A percentile compares a stretch with the other conserved stretches of the same genome.
These are phyloP conservation scores for Leccinum imitatum DNA, from an alignment of 768 basidiomycete genomes.

Conservation along the genomic window DNA sequence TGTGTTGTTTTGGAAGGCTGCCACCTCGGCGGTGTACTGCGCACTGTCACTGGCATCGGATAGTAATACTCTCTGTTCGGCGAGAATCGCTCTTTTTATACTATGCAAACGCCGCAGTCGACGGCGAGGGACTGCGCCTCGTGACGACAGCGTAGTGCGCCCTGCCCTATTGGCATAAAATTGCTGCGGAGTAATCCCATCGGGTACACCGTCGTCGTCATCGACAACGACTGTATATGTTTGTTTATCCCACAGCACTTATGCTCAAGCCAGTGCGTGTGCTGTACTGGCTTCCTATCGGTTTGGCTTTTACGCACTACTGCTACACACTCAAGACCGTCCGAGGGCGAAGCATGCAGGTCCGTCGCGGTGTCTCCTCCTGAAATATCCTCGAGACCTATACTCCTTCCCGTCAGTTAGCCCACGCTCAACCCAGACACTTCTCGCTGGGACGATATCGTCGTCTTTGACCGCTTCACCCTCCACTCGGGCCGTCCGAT, in stretches of 20 bases:
- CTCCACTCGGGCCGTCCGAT: slow-evolving; percentile 37
- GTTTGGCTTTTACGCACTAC: slow-evolving; percentile 47
- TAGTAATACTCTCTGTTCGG: no score
- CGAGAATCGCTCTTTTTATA: background rate
- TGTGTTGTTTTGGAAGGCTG: slow-evolving; percentile 16
- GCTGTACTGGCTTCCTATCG: slow-evolving; percentile 61
- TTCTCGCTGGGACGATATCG: slow-evolving; percentile 60
- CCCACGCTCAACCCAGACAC: slow-evolving; percentile 74
- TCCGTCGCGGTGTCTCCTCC: slow-evolving; percentile 26
- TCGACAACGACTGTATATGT: background rate
- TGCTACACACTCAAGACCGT: slow-evolving; percentile 54
- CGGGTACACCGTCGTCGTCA: background rate
- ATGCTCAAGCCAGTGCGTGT: slow-evolving; percentile 15
- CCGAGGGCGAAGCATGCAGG: slow-evolving; percentile 75
- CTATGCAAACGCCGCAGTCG: background rate
- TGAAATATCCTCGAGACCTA: background rate
- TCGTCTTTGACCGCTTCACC: slow-evolving; percentile 56
- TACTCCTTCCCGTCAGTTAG: slow-evolving; percentile 42
- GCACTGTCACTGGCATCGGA: background rate
- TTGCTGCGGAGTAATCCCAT: background rate
- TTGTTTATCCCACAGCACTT: background rate
- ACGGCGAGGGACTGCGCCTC: slow-evolving; percentile 1
- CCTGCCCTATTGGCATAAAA: background rate
- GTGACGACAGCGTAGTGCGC: background rate
- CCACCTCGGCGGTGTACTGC: slow-evolving; percentile 17